Evolutionary conservation across 176 grass and related monocot genomes (phyloP), one percentile per base, ranked within the genome.

Genomic region (Carex parvula): DNA sequence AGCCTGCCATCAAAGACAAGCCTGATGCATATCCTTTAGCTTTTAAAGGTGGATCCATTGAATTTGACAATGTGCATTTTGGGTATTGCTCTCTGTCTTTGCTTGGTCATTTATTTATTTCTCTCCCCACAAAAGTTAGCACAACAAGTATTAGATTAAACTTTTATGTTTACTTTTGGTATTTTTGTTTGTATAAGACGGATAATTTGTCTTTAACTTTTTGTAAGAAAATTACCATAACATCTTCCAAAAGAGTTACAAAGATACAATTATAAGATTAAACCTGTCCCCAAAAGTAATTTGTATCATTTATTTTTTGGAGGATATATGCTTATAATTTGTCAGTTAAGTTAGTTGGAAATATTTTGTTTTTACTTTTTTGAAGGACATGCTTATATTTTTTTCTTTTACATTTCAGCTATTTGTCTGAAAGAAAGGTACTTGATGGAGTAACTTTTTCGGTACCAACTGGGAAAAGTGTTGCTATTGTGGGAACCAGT

Each of bases 401-500:
- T n/a, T 12, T 52, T 74, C 2, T 52, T 67, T 90, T 83, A 41
- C 50, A 61, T 89, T 93, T 82, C 91, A 98, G 96, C 70, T 98
- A 98, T 70, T 83, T 95, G 53, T 79, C 91, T 84, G 91, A 98
- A 79, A 90, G 96, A 66, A 98, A 91, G 85, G 93, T 98, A 88
- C 89, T 98, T 84, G 85, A 90, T 86, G 93, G 96, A 57, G 66
- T 88, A 68, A 90, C 96, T 50, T 98, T 98, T 85, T 87, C 86
- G 70, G 96, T 95, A 79, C 89, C 93, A 6, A 89, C 96, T 79
- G 96, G 96, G 86, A 95, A 83, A 88, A 98, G 89, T 65, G 80
- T 92, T 82, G 96, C 96, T 13, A 95, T 95, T 83, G 96, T 98
- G 81, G 96, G 96, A 89, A 92, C 96, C 79, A 98, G 96, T 83